A percentile compares a stretch with the other conserved stretches of the same genome.
phyloP scores from a whole-genome alignment of 306 rosid genomes.

The Castanopsis chinensis region DNA sequence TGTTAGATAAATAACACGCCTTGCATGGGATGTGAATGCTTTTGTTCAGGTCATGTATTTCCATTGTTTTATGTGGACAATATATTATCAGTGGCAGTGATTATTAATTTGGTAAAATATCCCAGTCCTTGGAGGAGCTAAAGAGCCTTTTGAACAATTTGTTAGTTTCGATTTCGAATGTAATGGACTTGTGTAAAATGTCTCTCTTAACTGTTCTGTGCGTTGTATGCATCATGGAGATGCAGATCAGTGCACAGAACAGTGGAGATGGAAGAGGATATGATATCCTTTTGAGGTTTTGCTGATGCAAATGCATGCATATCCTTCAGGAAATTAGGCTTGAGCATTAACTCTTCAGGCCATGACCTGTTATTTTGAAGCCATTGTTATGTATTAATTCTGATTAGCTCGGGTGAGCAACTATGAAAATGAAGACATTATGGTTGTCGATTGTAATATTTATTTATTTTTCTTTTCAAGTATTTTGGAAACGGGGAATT shows the following conservation, averaged over 20 bases:
- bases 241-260: conserved; percentile 29
- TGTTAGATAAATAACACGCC: not conserved
- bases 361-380: not conserved
- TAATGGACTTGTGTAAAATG: conserved; percentile 43
- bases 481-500: not conserved
- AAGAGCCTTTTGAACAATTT: conserved; percentile 10
- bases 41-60: not conserved
- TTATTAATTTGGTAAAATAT: not conserved
- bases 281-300: not conserved
- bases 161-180: conserved; percentile 21
- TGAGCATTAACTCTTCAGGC: not conserved
- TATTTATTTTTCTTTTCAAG: not conserved
- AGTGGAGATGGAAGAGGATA: conserved; percentile 38
- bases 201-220: conserved; percentile 48
- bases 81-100: not conserved
- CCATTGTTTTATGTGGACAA: not conserved
- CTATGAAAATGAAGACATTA: not conserved
- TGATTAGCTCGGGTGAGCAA: not conserved
- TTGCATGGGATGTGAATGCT: not conserved
- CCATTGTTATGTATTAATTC: not conserved
- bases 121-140: conserved; percentile 39
- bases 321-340: not conserved
- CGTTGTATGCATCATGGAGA: conserved; percentile 29
- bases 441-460: not conserved
- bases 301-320: not conserved